These are phyloP conservation scores for Aaosphaeria arxii DNA, from an alignment of 2,329 filamentous ascomycete species.

Conservation along the genomic window DNA sequence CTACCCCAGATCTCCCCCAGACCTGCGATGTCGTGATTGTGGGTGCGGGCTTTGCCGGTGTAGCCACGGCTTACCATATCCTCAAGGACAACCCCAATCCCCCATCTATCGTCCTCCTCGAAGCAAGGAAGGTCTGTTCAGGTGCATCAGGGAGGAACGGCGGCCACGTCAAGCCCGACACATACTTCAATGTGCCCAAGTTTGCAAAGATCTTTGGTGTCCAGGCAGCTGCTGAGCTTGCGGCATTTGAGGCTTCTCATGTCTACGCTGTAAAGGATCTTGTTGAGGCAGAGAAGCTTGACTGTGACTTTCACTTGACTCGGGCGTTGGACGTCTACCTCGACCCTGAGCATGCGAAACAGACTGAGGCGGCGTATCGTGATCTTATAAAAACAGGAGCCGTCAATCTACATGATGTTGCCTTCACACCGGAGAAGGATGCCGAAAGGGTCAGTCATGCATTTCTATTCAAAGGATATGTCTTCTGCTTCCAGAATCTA, in stretches of 20 bases:
- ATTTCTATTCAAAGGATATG: conserved; percentile 54
- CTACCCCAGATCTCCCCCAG: conserved; percentile 61
- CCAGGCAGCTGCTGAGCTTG: conserved; percentile 36
- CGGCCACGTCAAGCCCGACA: not conserved
- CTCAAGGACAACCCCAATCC: conserved; percentile 44
- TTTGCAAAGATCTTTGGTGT: not conserved
- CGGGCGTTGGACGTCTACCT: not conserved
- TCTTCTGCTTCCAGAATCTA: conserved; percentile 48
- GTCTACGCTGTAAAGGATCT: conserved; percentile 60
- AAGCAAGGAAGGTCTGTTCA: conserved; percentile 77
- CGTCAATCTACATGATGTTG: conserved; percentile 47
- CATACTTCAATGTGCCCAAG: not conserved
- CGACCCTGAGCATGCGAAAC: not conserved
- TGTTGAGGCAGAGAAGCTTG: conserved; percentile 39
- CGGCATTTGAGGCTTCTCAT: conserved; percentile 70
- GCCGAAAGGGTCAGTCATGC: conserved; percentile 62
- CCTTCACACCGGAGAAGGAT: conserved; percentile 60
- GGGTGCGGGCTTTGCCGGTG: conserved; percentile 74
- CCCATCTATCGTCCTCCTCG: conserved; percentile 65
- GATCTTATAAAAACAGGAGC: not conserved
- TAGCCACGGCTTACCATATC: conserved; percentile 65
- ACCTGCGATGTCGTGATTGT: conserved; percentile 68
- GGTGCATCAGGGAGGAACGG: conserved; percentile 77
- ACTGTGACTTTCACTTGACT: not conserved
- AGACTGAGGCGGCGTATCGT: not conserved